Base-by-base conservation (phyloP, 352 stramenopile species). In the Peronospora belbahrii region DNA sequence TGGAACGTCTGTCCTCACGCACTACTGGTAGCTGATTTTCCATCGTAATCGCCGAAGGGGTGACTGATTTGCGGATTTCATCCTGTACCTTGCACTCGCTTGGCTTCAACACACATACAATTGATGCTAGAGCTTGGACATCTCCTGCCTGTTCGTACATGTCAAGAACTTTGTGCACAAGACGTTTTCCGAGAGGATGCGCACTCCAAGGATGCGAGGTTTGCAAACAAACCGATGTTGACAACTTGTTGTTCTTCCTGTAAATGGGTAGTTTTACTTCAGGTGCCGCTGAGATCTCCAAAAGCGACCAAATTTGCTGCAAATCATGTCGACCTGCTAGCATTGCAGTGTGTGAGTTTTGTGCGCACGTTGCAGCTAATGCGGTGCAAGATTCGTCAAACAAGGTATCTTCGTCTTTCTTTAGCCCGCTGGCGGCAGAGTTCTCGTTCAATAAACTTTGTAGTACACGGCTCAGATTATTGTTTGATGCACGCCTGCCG, bases 61-160 rank as follows among this genome's bases (percentile, higher is more conserved):
- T 38, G 31, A 62, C 27, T 8, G 46, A 40, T 13, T 52, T 25
- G 14, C 46, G 38, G 17, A 42, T 43, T 17, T 52, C 37, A 3
- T 62, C 40, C 14, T 14, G 14, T 14, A 61, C 42, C 22, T 62
- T 52, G 24, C 40, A 47, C n/a, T 75, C 68, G 25, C 38, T 64
- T 13, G 66, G 62, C 36, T 71, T 63, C 2, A 94, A 52, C 1
- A 70, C 64, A 34, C 79, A 94, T 28, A 88, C 79, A 33, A 94
- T 91, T 1, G 79, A 85, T 18, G 77, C 82, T 14, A 90, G 55
- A 0, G 80, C 67, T 24, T 83, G 74, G 1, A 94, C 52, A 44
- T 94, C 82, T 23, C 82, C 78, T 9, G 65, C 60, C 9, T 87
- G 66, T 46, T 94, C 83, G 49, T 88, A 92, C 62, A 94, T 84